These are phyloP conservation scores for Phoma herbarum DNA, from an alignment of 2,329 filamentous ascomycete genomes.

Conservation along the genomic window DNA sequence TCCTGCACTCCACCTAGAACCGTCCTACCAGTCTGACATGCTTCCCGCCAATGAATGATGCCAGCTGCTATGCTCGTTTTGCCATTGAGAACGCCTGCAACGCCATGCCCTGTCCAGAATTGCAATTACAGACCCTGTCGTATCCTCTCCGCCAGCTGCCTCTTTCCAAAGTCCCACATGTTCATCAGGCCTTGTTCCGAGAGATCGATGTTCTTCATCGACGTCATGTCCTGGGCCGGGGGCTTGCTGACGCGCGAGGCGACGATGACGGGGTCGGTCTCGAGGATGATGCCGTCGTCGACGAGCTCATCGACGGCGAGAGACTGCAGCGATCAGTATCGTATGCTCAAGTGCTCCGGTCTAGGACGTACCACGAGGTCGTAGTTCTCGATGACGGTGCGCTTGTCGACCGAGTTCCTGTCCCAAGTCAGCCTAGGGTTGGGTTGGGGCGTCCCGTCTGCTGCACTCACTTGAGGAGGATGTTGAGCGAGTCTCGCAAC, in stretches of 20 bases:
- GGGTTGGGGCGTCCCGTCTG: neutral
- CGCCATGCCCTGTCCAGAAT: constrained; percentile 35
- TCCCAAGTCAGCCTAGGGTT: constrained; percentile 15
- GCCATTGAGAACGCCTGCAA: constrained; percentile 42
- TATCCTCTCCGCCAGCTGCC: constrained; percentile 88
- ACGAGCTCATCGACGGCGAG: constrained; percentile 85
- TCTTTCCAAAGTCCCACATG: constrained; percentile 91
- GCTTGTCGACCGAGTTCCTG: constrained; percentile 95
- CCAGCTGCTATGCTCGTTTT: constrained; percentile 31
- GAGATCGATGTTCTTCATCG: constrained; percentile 92
- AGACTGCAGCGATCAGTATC: constrained; percentile 80
- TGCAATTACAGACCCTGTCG: constrained; percentile 69
- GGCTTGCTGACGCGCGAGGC: constrained; percentile 91
- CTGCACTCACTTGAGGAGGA: constrained; percentile 85
- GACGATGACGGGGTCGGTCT: constrained; percentile 95
- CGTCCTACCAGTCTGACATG: constrained; percentile 23
- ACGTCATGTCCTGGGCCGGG: constrained; percentile 84
- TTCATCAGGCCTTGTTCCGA: constrained; percentile 96
- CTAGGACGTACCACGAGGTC: constrained; percentile 72
- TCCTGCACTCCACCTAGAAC: constrained; percentile 10
- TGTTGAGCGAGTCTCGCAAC: constrained; percentile 87
- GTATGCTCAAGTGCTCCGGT: neutral
- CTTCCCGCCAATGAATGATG: neutral
- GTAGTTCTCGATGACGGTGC: constrained; percentile 98
- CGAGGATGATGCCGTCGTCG: constrained; percentile 84